phyloP scores from a whole-genome alignment of 129 eudicot genomes.

The Scalesia atractyloides region DNA sequence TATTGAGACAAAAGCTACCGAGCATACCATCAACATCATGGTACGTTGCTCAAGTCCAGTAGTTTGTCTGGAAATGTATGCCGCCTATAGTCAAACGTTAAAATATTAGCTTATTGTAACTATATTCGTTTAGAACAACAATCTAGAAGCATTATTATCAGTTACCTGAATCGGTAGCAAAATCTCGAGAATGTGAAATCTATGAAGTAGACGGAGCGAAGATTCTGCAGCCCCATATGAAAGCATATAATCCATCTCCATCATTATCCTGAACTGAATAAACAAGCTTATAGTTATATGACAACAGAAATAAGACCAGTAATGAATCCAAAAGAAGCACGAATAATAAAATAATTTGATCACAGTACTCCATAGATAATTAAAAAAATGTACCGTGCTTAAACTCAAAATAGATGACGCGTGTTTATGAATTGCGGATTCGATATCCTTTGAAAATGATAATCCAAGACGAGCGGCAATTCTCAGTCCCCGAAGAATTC shows the following conservation, averaged over 20 bases:
- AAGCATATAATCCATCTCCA: slow-evolving; percentile 91
- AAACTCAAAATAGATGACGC: slow-evolving; percentile 52
- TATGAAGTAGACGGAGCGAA: slow-evolving; percentile 70
- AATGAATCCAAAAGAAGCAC: neutral
- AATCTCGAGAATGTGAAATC: slow-evolving; percentile 63
- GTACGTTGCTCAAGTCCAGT: slow-evolving; percentile 36
- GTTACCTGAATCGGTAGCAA: slow-evolving; percentile 82
- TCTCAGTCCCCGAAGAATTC: slow-evolving; percentile 91
- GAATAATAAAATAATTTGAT: neutral
- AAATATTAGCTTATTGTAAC: slow-evolving; percentile 1
- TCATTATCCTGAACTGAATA: slow-evolving; percentile 65
- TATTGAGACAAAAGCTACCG: slow-evolving; percentile 13
- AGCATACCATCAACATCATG: slow-evolving; percentile 79
- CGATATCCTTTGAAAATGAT: slow-evolving; percentile 75
- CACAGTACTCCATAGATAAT: slow-evolving; percentile 1
- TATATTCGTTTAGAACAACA: slow-evolving; percentile 19
- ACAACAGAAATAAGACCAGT: neutral
- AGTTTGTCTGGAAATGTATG: slow-evolving; percentile 57
- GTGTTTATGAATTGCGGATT: slow-evolving; percentile 58
- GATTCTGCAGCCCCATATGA: slow-evolving; percentile 92
- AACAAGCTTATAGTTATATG: slow-evolving; percentile 7
- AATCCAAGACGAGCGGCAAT: slow-evolving; percentile 95
- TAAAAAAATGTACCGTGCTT: slow-evolving; percentile 48
- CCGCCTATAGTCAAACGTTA: slow-evolving; percentile 56
- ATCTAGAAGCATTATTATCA: slow-evolving; percentile 6